These are phyloP conservation scores for Geranium brycei DNA, from an alignment of 345 rosid genomes.

Conservation along the genomic window DNA sequence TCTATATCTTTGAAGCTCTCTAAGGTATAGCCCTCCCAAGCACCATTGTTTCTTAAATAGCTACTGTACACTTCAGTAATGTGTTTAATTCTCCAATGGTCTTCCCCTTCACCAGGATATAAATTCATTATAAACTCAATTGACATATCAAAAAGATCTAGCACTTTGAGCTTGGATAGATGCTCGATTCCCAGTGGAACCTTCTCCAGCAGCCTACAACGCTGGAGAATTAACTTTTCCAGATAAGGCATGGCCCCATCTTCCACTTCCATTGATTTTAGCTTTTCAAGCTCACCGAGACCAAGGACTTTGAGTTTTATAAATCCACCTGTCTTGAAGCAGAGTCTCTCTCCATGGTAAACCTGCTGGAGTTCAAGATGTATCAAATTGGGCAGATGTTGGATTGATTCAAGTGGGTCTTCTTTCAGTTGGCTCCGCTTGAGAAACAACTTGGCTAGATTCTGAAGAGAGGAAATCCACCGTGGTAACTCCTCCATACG, in stretches of 20 bases:
- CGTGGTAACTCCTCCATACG: constrained; percentile 17
- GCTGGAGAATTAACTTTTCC: constrained; percentile 18
- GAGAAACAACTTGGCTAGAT: constrained; percentile 17
- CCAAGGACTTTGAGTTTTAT: constrained; percentile 22
- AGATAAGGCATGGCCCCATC: constrained; percentile 20
- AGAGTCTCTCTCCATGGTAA: constrained; percentile 13
- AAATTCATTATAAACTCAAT: constrained; percentile 17
- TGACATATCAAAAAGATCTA: constrained; percentile 23
- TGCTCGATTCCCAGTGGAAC: constrained; percentile 22
- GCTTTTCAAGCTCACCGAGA: constrained; percentile 20
- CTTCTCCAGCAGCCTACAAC: constrained; percentile 15
- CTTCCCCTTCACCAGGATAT: not conserved
- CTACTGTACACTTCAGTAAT: not conserved
- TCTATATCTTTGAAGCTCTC: not conserved
- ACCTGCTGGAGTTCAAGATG: constrained; percentile 25
- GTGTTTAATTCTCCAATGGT: not conserved
- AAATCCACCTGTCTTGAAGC: constrained; percentile 19
- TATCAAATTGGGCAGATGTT: constrained; percentile 21
- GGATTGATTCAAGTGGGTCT: constrained; percentile 24
- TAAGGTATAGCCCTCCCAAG: not conserved
- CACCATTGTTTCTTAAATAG: not conserved
- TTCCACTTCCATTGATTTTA: constrained; percentile 15
- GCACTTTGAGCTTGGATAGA: constrained; percentile 17
- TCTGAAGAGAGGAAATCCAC: constrained; percentile 18
- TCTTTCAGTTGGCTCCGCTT: constrained; percentile 19